Conservation (phyloP, 345 rosid genomes). For the Melastoma malabathricum region DNA sequence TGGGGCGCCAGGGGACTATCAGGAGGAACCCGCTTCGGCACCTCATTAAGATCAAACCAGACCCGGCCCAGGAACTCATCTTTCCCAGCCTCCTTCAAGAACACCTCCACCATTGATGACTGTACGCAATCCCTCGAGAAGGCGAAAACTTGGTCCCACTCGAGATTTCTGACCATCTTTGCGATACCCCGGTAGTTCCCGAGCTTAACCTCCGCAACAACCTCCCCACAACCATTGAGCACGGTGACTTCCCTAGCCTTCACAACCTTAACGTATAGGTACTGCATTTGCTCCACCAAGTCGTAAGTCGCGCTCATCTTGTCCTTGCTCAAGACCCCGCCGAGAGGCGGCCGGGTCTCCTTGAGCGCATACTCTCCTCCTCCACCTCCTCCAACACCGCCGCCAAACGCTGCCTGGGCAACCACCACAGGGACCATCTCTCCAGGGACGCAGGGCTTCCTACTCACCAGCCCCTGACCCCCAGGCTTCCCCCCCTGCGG, state of each 20-base stretch:
- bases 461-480: too few relatives aligned
- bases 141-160: constrained; percentile 69
- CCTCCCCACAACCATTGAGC: constrained; percentile 26
- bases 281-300: constrained; percentile 74
- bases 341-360: constrained; percentile 60
- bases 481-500: constrained; percentile 6
- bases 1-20: constrained; percentile 70
- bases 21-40: constrained; percentile 55
- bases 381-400: constrained; percentile 8
- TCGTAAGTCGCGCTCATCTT: constrained; percentile 61
- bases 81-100: constrained; percentile 41
- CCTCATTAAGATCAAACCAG: constrained; percentile 55
- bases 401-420: constrained; percentile 7
- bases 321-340: constrained; percentile 37
- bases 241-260: constrained; percentile 31
- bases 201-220: constrained; percentile 46
- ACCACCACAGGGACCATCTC: constrained; percentile 33
- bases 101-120: constrained; percentile 55
- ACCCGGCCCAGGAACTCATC: constrained; percentile 53
- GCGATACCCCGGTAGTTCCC: constrained; percentile 64
- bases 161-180: constrained; percentile 23
- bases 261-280: constrained; percentile 50
- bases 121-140: constrained; percentile 67
- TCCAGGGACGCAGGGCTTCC: constrained; percentile 20
- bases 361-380: constrained; percentile 42